A percentile compares a stretch with the other conserved stretches of the same genome.
Evolutionary conservation across 1,284 basidiomycete species (phyloP).

Genomic region (Porogramme epimiltina): DNA sequence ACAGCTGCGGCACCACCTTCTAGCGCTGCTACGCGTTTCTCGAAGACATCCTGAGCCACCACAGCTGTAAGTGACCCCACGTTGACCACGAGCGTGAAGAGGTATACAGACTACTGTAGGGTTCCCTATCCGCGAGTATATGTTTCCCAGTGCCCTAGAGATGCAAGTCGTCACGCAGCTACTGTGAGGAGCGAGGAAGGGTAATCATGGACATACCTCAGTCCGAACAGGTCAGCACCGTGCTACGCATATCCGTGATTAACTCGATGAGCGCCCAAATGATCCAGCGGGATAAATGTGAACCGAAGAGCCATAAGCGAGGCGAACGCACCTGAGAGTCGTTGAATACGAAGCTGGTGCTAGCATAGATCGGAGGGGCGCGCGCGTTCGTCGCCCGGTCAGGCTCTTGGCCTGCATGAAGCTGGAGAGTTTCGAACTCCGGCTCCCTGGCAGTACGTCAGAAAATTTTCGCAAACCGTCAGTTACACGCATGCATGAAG

Average conservation of each 20-base stretch:
- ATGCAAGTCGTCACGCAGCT: not conserved
- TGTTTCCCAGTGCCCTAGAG: slow-evolving; percentile 64
- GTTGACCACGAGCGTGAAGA: not conserved
- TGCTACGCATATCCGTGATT: slow-evolving; percentile 64
- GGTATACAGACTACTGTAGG: slow-evolving; percentile 72
- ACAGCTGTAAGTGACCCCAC: not conserved
- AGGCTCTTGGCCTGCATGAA: slow-evolving; percentile 79
- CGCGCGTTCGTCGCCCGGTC: slow-evolving; percentile 78
- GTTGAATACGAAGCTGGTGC: slow-evolving; percentile 81
- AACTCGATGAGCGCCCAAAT: not conserved
- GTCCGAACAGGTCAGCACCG: slow-evolving; percentile 80
- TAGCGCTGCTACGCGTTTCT: slow-evolving; percentile 83
- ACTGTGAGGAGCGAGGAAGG: not conserved
- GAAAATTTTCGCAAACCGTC: not conserved
- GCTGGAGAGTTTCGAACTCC: slow-evolving; percentile 82
- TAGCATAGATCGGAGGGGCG: slow-evolving; percentile 82
- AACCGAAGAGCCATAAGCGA: too few relatives aligned
- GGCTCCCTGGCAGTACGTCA: slow-evolving; percentile 48
- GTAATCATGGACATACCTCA: slow-evolving; percentile 46
- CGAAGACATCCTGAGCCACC: slow-evolving; percentile 71
- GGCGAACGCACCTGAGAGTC: slow-evolving; percentile 55
- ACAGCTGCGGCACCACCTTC: slow-evolving; percentile 84
- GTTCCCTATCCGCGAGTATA: slow-evolving; percentile 82
- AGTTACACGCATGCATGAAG: not conserved
- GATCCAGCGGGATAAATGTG: not conserved